Conservation (phyloP, 2,329 filamentous ascomycete genomes). For the Alternaria sp. region DNA sequence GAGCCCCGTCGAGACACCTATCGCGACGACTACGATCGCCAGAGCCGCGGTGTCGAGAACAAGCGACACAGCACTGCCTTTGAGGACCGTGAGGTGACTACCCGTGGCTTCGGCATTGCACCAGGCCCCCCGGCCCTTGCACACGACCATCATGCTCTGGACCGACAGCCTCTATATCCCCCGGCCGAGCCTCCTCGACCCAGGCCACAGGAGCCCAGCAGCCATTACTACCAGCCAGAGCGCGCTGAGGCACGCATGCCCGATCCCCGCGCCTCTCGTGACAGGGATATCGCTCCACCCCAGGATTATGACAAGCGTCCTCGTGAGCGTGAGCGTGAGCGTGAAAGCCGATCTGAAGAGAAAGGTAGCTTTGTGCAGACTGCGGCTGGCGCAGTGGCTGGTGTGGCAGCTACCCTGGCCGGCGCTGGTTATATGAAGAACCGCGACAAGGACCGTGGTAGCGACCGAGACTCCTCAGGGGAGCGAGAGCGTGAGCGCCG, state of each 20-base stretch:
- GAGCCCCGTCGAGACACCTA: constrained; percentile 54
- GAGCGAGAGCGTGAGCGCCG: constrained; percentile 54
- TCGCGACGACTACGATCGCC: constrained; percentile 56
- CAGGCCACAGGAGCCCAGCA: constrained; percentile 27
- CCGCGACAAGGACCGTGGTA: constrained; percentile 41
- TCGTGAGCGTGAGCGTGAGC: constrained; percentile 36
- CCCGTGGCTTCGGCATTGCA: constrained; percentile 59
- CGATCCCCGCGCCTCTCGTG: constrained; percentile 35
- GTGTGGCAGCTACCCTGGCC: constrained; percentile 41
- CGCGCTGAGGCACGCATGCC: constrained; percentile 43
- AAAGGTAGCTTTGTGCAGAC: constrained; percentile 25
- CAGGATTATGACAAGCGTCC: constrained; percentile 46
- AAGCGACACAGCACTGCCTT: constrained; percentile 48
- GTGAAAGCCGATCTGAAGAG: constrained; percentile 22
- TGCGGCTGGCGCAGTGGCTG: constrained; percentile 43
- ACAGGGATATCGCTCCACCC: constrained; percentile 31
- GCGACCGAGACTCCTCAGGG: constrained; percentile 19
- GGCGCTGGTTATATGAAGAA: constrained; percentile 43
- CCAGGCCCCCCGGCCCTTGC: constrained; percentile 26
- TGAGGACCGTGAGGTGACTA: constrained; percentile 56
- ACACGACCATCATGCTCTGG: constrained; percentile 51
- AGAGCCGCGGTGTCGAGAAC: constrained; percentile 51
- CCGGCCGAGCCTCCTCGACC: constrained; percentile 26
- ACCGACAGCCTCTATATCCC: constrained; percentile 45
- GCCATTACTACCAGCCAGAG: constrained; percentile 38